Evolutionary conservation across 352 stramenopile species (phyloP).

Genomic region (Phytophthora chlamydospora): DNA sequence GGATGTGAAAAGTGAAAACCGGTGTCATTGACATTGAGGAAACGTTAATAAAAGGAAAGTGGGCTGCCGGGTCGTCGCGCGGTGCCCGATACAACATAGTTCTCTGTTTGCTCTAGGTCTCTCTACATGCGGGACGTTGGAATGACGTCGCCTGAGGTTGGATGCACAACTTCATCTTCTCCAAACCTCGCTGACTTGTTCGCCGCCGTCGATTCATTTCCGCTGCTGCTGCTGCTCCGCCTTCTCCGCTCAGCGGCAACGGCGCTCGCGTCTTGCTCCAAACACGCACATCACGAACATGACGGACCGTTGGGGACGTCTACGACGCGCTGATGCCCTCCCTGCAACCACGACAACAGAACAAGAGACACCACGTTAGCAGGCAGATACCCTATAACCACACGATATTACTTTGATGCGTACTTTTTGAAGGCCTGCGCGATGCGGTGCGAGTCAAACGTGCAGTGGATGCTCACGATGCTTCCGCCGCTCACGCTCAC

Average conservation of each 20-base stretch:
- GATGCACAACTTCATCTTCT: conserved; percentile 1
- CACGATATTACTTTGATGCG: conserved; percentile 23
- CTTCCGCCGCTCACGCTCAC: conserved; percentile 72
- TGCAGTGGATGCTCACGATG: conserved; percentile 89
- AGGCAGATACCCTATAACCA: background rate
- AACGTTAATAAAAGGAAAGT: conserved; percentile 40
- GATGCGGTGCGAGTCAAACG: conserved; percentile 87
- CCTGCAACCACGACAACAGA: conserved; percentile 40
- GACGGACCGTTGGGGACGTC: conserved; percentile 25
- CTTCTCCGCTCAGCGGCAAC: conserved; percentile 12
- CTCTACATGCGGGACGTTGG: conserved; percentile 36
- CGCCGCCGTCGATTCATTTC: conserved; percentile 29
- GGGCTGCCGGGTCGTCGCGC: conserved; percentile 16
- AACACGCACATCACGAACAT: conserved; percentile 44
- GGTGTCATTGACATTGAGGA: conserved; percentile 25
- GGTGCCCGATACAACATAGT: conserved; percentile 39
- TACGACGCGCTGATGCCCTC: conserved; percentile 83
- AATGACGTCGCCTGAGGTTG: conserved; percentile 4
- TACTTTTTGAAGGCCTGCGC: conserved; percentile 87
- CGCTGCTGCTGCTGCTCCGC: conserved; percentile 15
- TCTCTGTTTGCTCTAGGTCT: conserved; percentile 39
- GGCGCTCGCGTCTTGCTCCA: conserved; percentile 19
- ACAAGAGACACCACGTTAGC: conserved; percentile 3
- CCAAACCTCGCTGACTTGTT: background rate
- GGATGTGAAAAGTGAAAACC: too few species aligned